Evolutionary conservation across 1,284 basidiomycete genomes (phyloP), one percentile per base, ranked within the genome.

Genomic region (Dichomitus squalens): DNA sequence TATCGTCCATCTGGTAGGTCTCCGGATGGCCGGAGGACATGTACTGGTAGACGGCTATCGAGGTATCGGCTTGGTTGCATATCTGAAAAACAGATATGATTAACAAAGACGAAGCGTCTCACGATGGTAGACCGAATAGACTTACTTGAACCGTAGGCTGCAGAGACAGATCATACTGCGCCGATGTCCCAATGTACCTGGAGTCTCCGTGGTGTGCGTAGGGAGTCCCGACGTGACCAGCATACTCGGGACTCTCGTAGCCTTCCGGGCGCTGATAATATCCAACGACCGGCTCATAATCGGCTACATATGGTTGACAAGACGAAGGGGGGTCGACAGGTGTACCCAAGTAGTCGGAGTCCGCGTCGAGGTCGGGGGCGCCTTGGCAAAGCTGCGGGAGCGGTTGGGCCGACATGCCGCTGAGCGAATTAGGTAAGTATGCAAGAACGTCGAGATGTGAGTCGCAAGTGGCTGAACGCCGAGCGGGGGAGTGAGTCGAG

Each of bases 331-430:
- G 57, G 35, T 66, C 65, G 49, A 66, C 61, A 27, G 65, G 65
- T 2, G 65, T 65, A 23, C 58, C 54, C 43, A 66, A 57, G 41
- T 61, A 64, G 46, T 66, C 65, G 25, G 65, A 61, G 49, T 66
- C 65, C 41, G 65, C 62, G 33, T 66, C 65, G 49, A 54, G 51
- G 54, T 66, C 65, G 39, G 61, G 57, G 52, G 60, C 55, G 58
- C 52, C 49, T 39, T 63, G 58, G 51, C 38, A 46, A 52, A 59
- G 63, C 36, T 63, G 63, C 57, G 61, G 58, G 36, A 52, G 50
- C 20, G 53, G 58, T 20, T 58, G 61, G 18, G 58, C 52, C 49
- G 64, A 63, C 62, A 58, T 64, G 43, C 51, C 47, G 25, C 31
- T 38, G 29, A 23, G 60, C 64, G 50, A 52, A 66, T 58, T 60